Base-by-base conservation (phyloP, 2,329 filamentous ascomycete genomes). In the Penicillium sp. region DNA sequence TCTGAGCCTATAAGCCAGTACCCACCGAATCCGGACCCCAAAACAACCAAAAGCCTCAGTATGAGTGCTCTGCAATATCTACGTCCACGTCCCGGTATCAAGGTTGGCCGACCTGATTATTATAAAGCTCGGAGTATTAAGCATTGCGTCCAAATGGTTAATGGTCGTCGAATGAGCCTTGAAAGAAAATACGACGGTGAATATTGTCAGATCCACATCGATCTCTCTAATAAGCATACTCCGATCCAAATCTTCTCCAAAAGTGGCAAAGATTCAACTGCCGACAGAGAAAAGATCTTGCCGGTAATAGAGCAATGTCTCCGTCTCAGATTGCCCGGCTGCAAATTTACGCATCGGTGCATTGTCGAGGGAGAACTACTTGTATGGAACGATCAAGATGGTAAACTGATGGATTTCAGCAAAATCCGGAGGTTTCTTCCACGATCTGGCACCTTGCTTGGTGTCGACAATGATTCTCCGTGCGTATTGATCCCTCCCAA, bases 141-240 rank as follows among this genome's bases (percentile, higher is more conserved):
- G 55, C 83, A 94, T 67, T 93, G 89, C 67, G 71, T 89, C 18
- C 78, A 84, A 16, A 83, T 93, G 77, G 77, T 81, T 2, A 79
- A 76, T 4, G 78, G 79, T 0, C 76, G 81, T 14, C 81, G 75
- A 11, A 84, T 92, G 82, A 89, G 87, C 54, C 81, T 91, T 23
- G 90, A 96, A 70, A 80, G 86, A 47, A 96, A 96, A 68, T 84
- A 95, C 57, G 91, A 96, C 64, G 91, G 89, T 11, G 91, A 96
- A 70, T 96, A 94, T 61, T 95, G 90, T 62, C 91, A 96, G 69
- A 84, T 96, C 29, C 91, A 96, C 64, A 77, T 96, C 36, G 85
- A 95, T 65, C 74, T 89, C 7, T 76, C 76, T 8, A 84, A 81
- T 75, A 14, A 52, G 13, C 43, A 67, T 54, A 67, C 80, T 1